Evolutionary conservation across 768 basidiomycete species (phyloP), one percentile per base, ranked within the genome.

Genomic region (Pisolithus marmoratus): DNA sequence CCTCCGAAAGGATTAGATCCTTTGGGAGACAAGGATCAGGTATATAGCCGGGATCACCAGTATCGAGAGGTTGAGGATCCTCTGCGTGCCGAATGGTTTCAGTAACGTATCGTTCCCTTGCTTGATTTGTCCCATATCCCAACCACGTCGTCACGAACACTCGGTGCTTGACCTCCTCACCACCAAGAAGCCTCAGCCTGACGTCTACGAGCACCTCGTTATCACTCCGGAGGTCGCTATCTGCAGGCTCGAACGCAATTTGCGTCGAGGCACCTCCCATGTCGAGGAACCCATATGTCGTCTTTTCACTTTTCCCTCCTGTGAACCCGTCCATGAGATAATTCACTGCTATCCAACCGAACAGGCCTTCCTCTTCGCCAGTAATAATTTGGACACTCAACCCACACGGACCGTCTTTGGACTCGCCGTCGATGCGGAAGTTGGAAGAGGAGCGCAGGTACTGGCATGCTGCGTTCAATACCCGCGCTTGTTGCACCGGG

Each of bases 241-340:
- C 66, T 40, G 79, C 79, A 0, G 96, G 96, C 62, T 97, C 94
- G 62, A 98, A 99, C 11, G 96, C 96, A 55, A 99, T 94, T 69
- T 99, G 96, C 8, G 95, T 98, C 14, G 94, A 97, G 17, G 96
- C 96, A 23, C 96, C 95, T 48, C 96, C 96, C 96, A 98, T 99
- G 66, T 99, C 96, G 58, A 99, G 75, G 68, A 99, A 99, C 5
- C 96, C 96, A 62, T 92, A 98, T 4, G 95, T 97, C 34, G 46
- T 47, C 46, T 36, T 47, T 14, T 36, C 46, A 20, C 31, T 36
- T 49, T 67, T 72, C 0, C 69, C 67, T 9, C 77, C 76, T 1
- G 74, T 75, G 63, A 99, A 99, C 2, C 94, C 95, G 62, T 98
- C 90, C 91, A 97, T 94, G 46, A 98, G 84, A 67, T 99, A 98